phyloP scores from a whole-genome alignment of 345 rosid species.

The Lenwebbia sp. region DNA sequence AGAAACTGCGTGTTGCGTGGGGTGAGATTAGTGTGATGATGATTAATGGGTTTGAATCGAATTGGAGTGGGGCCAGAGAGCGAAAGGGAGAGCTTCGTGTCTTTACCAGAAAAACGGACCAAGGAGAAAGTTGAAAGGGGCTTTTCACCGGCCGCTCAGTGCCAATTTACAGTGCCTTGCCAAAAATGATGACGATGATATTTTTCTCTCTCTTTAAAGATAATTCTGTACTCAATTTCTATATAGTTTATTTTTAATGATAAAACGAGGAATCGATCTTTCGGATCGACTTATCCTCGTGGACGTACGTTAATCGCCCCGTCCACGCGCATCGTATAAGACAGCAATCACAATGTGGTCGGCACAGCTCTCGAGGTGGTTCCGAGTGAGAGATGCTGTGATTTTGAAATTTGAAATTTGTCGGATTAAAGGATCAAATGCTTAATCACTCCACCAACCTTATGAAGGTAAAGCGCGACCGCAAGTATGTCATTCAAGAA shows the following conservation, averaged over 20 bases:
- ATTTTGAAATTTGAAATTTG: not conserved
- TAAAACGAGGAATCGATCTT: not conserved
- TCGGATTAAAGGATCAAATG: not conserved
- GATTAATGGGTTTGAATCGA: not conserved
- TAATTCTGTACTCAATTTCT: not conserved
- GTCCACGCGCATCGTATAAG: not conserved
- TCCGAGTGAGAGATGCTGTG: not conserved
- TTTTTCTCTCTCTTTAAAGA: not conserved
- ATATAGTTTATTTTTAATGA: not conserved
- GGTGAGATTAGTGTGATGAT: not conserved
- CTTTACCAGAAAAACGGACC: constrained; percentile 17
- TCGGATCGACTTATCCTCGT: not conserved
- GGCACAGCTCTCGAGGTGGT: not conserved
- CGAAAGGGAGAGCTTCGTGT: constrained; percentile 14
- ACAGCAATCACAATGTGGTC: accelerated
- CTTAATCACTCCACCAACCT: not conserved
- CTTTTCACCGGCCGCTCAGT: constrained; percentile 41
- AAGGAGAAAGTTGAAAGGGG: constrained; percentile 44
- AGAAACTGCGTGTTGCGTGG: not conserved
- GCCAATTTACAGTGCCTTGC: not conserved
- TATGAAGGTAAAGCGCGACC: not conserved
- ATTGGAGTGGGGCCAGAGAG: not conserved
- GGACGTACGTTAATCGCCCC: not conserved
- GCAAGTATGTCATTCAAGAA: not conserved
- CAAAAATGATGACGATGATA: not conserved